Percentiles rank a stretch among this genome's conserved stretches.
Evolutionary conservation across 2,329 filamentous ascomycete species (phyloP).

Genomic region (Bipolaris cookei): DNA sequence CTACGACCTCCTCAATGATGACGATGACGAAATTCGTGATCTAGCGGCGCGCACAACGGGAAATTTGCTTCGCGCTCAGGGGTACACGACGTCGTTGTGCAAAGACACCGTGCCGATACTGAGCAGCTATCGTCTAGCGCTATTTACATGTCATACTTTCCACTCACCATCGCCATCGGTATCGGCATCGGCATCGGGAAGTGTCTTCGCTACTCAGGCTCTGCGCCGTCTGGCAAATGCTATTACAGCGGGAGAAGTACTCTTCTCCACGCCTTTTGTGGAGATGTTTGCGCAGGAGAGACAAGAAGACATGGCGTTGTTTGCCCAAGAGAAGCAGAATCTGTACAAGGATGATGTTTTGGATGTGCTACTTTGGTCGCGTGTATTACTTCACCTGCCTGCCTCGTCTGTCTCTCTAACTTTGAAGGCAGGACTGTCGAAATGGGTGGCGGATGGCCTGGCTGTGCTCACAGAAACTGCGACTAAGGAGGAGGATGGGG

Average conservation of each 20-base stretch:
- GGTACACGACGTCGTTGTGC: conserved; percentile 10
- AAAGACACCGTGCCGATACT: conserved; percentile 57
- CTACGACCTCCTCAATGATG: conserved; percentile 67
- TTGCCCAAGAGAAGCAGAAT: conserved; percentile 90
- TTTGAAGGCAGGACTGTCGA: conserved; percentile 18
- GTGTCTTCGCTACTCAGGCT: conserved; percentile 44
- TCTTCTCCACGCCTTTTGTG: conserved; percentile 21
- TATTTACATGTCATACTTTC: conserved; percentile 46
- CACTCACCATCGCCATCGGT: conserved; percentile 1
- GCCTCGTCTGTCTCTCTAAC: neutral
- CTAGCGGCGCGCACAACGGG: conserved; percentile 62
- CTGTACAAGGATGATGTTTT: conserved; percentile 85
- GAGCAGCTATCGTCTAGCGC: conserved; percentile 51
- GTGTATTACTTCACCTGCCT: conserved; percentile 52
- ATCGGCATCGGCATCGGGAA: conserved; percentile 20
- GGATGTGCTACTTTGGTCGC: conserved; percentile 73
- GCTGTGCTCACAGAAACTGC: conserved; percentile 49
- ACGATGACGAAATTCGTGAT: conserved; percentile 86
- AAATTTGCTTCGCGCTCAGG: conserved; percentile 51
- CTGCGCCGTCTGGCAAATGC: conserved; percentile 50
- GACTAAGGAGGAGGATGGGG: conserved; percentile 61
- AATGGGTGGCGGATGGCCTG: conserved; percentile 63
- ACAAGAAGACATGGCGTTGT: conserved; percentile 70
- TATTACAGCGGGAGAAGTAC: neutral
- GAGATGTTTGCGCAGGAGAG: conserved; percentile 40